Percentiles rank a stretch among this genome's conserved stretches.
These are phyloP conservation scores for Saraca asoca DNA, from an alignment of 331 rosid genomes.

Conservation along the genomic window DNA sequence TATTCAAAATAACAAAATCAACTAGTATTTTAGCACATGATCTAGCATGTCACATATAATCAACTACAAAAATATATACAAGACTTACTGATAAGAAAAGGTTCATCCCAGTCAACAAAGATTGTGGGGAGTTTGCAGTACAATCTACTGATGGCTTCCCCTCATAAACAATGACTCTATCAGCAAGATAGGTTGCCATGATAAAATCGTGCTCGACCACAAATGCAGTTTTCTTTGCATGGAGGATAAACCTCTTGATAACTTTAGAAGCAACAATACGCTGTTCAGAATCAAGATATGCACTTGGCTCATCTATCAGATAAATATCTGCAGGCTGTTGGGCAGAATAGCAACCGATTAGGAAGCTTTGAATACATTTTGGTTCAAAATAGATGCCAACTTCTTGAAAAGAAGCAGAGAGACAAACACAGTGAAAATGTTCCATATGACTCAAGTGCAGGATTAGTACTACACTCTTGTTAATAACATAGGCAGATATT, in stretches of 20 bases:
- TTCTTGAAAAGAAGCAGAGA: slow-evolving; percentile 1
- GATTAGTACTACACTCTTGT: no score
- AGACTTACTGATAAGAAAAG: slow-evolving; percentile 91
- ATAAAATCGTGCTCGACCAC: slow-evolving; percentile 98
- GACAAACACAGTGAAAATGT: slow-evolving; percentile 13
- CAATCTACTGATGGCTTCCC: slow-evolving; percentile 85
- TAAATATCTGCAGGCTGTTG: slow-evolving; percentile 97
- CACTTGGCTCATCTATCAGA: slow-evolving; percentile 97
- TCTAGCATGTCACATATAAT: neutral
- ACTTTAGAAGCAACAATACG: slow-evolving; percentile 96
- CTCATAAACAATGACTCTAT: slow-evolving; percentile 91
- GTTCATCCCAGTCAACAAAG: slow-evolving; percentile 94
- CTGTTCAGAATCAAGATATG: slow-evolving; percentile 97
- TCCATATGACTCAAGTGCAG: slow-evolving; percentile 4
- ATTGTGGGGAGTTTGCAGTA: slow-evolving; percentile 84
- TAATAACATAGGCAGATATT: no score
- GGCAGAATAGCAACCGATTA: slow-evolving; percentile 23
- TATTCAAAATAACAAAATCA: neutral
- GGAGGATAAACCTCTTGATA: slow-evolving; percentile 95
- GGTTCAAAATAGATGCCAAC: slow-evolving; percentile 4
- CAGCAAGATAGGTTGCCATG: slow-evolving; percentile 98
- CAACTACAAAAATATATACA: neutral
- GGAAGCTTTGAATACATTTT: slow-evolving; percentile 4
- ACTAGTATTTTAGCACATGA: neutral
- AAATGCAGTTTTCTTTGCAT: slow-evolving; percentile 97